phyloP scores from a whole-genome alignment of 768 basidiomycete genomes.

The Rhodosporidiobolus odoratus region DNA sequence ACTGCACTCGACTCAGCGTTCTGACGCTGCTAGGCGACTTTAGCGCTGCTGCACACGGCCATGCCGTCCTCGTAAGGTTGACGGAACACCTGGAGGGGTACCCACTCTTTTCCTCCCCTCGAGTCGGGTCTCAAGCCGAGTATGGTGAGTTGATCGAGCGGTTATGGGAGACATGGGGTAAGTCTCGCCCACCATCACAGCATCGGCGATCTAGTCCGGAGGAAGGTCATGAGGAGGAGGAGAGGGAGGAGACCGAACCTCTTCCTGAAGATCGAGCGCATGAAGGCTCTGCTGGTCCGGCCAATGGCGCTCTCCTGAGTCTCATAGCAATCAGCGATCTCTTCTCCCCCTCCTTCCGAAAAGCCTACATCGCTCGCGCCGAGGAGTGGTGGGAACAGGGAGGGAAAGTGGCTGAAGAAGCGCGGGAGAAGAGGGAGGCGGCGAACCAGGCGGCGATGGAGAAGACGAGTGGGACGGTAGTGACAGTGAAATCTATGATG shows the following conservation, averaged over 20 bases:
- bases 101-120: constrained; percentile 77
- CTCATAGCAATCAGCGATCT: background rate
- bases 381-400: constrained; percentile 13
- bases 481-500: constrained; percentile 5
- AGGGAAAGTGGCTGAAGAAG: constrained; percentile 3
- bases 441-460: background rate
- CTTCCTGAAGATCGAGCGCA: background rate
- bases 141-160: constrained; percentile 79
- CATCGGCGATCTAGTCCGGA: background rate
- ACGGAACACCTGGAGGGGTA: constrained; percentile 82
- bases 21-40: constrained; percentile 75
- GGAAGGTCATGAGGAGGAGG: constrained; percentile 23
- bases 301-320: background rate
- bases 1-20: constrained; percentile 71
- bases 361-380: constrained; percentile 9
- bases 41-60: constrained; percentile 57
- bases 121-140: constrained; percentile 77
- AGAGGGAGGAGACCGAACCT: background rate
- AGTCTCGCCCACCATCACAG: background rate
- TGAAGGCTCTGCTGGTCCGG: background rate
- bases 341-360: background rate
- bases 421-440: background rate
- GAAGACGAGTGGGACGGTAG: constrained; percentile 1
- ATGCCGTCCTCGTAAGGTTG: constrained; percentile 61
- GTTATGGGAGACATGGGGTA: constrained; percentile 67